phyloP scores from a whole-genome alignment of 257 asterid genomes.

The Paulownia fortunei region DNA sequence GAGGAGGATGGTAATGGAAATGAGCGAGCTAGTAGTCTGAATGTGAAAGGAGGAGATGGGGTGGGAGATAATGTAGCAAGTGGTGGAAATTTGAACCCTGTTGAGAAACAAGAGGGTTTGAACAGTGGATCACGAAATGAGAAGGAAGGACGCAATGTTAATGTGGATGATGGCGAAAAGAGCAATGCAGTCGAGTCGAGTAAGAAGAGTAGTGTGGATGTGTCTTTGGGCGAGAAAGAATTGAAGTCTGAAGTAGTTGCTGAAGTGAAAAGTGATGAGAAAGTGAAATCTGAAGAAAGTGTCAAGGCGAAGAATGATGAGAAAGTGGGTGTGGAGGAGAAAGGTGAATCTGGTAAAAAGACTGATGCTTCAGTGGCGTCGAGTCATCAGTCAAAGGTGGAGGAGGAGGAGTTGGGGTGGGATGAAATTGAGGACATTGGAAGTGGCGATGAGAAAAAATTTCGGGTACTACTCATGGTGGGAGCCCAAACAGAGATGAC shows the following conservation, averaged over 20 bases:
- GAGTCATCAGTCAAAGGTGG: slow-evolving; percentile 40
- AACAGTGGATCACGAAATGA: slow-evolving; percentile 25
- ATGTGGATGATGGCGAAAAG: slow-evolving; percentile 31
- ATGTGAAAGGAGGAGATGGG: slow-evolving; percentile 31
- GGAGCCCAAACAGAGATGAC: slow-evolving; percentile 46
- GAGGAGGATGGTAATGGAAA: slow-evolving; percentile 37
- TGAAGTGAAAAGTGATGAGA: slow-evolving; percentile 24
- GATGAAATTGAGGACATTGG: slow-evolving; percentile 84
- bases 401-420: slow-evolving; percentile 80
- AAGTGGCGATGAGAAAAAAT: slow-evolving; percentile 66
- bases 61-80: slow-evolving; percentile 28
- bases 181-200: slow-evolving; percentile 30
- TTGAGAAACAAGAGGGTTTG: slow-evolving; percentile 31
- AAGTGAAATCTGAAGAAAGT: slow-evolving; percentile 28
- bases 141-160: slow-evolving; percentile 27
- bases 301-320: slow-evolving; percentile 34
- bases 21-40: slow-evolving; percentile 9
- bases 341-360: slow-evolving; percentile 36
- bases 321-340: slow-evolving; percentile 38
- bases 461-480: slow-evolving; percentile 19
- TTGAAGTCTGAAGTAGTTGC: slow-evolving; percentile 28
- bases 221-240: slow-evolving; percentile 27
- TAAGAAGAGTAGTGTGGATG: slow-evolving; percentile 41
- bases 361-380: slow-evolving; percentile 38
- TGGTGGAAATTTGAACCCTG: slow-evolving; percentile 22